Conservation (phyloP, 2,329 filamentous ascomycete species). For the Colletotrichum gloeosporioides region DNA sequence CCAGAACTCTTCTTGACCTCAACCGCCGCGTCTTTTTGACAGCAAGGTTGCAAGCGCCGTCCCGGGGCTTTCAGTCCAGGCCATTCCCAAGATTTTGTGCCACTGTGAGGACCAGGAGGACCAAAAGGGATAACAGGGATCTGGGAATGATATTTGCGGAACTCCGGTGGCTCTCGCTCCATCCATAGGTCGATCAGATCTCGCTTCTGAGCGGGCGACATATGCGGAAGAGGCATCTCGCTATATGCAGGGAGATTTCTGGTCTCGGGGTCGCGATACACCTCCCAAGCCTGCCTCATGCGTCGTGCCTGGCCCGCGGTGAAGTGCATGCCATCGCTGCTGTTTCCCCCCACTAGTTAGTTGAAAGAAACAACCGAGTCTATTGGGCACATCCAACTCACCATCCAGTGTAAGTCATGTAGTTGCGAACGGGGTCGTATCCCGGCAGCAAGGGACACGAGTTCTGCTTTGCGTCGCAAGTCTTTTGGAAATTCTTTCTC, state of each 20-base stretch:
- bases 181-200: not conserved
- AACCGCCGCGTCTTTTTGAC: not conserved
- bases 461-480: not conserved
- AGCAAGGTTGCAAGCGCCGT: not conserved
- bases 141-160: not conserved
- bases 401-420: not conserved
- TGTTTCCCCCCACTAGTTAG: not conserved
- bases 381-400: not conserved
- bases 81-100: not conserved
- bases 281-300: not conserved
- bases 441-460: not conserved
- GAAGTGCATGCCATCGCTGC: not conserved
- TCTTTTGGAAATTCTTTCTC: not conserved
- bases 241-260: not conserved
- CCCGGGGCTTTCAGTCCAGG: not conserved
- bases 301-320: not conserved
- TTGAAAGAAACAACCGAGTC: not conserved
- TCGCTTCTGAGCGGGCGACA: not conserved
- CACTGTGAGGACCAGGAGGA: not conserved
- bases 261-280: not conserved
- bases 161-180: not conserved
- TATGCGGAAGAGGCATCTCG: not conserved
- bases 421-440: not conserved
- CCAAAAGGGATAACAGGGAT: not conserved
- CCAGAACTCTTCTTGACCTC: not conserved